Conservation (phyloP, 371 early-diverging fungal genomes). For the Coemansia sp. region DNA sequence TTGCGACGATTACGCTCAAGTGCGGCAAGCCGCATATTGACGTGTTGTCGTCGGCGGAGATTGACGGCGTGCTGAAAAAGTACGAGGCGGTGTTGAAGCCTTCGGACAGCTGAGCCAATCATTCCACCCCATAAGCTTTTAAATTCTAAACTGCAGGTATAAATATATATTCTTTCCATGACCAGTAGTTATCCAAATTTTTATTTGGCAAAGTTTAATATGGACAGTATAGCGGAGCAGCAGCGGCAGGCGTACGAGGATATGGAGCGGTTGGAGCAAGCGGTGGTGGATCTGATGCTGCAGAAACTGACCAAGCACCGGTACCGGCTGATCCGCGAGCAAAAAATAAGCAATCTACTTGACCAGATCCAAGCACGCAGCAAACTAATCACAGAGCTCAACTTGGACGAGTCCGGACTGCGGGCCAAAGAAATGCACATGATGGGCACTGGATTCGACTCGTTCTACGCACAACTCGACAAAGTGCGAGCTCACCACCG, state of each 20-base stretch:
- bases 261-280: conserved; percentile 87
- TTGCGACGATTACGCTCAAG: conserved; percentile 69
- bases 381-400: conserved; percentile 60
- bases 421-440: conserved; percentile 72
- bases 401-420: conserved; percentile 76
- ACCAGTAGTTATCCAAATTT: background rate
- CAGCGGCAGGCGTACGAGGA: conserved; percentile 86
- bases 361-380: conserved; percentile 71
- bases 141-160: background rate
- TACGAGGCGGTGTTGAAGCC: conserved; percentile 42
- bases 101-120: conserved; percentile 15
- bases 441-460: conserved; percentile 69
- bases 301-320: conserved; percentile 59
- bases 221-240: conserved; percentile 69
- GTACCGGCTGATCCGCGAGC: conserved; percentile 81
- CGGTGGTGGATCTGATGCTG: conserved; percentile 79
- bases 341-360: conserved; percentile 69
- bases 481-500: conserved; percentile 82
- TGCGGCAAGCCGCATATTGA: conserved; percentile 58
- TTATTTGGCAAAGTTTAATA: conserved; percentile 18
- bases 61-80: conserved; percentile 66
- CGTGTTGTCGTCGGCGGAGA: conserved; percentile 67
- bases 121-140: background rate
- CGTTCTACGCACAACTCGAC: conserved; percentile 84
- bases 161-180: background rate